Evolutionary conservation across 306 rosid species (phyloP).

Genomic region (Crataegus laevigata): DNA sequence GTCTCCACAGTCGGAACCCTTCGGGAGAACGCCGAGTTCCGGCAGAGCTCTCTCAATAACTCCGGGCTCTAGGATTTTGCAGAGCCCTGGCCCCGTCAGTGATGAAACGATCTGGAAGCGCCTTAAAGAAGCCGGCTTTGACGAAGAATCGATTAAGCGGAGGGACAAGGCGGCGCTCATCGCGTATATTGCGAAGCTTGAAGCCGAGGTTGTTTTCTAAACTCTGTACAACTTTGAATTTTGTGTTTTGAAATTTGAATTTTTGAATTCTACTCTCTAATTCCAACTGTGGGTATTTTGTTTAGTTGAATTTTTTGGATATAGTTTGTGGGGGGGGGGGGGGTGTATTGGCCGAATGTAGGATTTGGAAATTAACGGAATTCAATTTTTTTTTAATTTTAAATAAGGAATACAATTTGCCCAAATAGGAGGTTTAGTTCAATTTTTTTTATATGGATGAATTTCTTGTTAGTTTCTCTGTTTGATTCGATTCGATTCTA

Average conservation of each 20-base stretch:
- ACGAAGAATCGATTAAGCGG: conserved; percentile 70
- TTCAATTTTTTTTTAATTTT: not conserved
- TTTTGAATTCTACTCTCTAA: not conserved
- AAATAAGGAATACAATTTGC: not conserved
- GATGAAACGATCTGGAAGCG: conserved; percentile 90
- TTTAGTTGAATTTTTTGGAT: not conserved
- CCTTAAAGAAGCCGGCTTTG: conserved; percentile 71
- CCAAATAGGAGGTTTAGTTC: not conserved
- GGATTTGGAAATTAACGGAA: not conserved
- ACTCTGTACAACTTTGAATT: not conserved
- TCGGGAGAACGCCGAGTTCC: conserved; percentile 24
- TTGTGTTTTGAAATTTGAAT: not conserved
- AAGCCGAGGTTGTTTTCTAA: conserved; percentile 57
- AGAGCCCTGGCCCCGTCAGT: conserved; percentile 38
- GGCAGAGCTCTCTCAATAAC: conserved; percentile 52
- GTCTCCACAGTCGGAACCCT: conserved; percentile 40
- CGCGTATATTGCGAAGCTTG: conserved; percentile 81
- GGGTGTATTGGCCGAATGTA: not conserved
- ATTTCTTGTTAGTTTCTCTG: not conserved
- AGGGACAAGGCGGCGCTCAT: conserved; percentile 91
- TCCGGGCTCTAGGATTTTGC: conserved; percentile 82
- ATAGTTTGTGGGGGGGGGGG: too few species aligned
- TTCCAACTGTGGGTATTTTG: not conserved
- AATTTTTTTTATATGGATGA: not conserved
- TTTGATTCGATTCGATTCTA: not conserved